phyloP scores from a whole-genome alignment of 768 basidiomycete genomes.

The Dictyophora rubrovolvata region DNA sequence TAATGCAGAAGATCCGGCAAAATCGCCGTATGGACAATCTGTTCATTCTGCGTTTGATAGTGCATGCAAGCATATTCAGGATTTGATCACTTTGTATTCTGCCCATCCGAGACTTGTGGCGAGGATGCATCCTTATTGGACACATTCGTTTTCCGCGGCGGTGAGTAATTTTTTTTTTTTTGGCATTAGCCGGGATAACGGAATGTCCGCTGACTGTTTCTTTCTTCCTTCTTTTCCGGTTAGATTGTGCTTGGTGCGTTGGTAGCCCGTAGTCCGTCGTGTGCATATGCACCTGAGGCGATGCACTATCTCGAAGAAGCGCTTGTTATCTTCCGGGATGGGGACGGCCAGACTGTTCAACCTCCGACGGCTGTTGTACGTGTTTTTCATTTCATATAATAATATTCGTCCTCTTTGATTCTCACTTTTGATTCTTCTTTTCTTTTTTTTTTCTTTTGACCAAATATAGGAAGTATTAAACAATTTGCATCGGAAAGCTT shows the following conservation, averaged over 20 bases:
- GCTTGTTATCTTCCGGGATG: neutral
- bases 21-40: conserved; percentile 60
- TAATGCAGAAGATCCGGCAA: conserved; percentile 61
- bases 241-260: conserved; percentile 6
- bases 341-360: neutral
- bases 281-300: neutral
- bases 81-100: neutral
- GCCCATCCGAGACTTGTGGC: conserved; percentile 2
- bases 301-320: conserved; percentile 1
- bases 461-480: conserved; percentile 1
- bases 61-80: conserved; percentile 29
- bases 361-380: conserved; percentile 2
- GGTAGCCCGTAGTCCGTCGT: conserved; percentile 5
- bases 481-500: conserved; percentile 5
- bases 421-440: neutral
- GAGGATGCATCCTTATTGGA: conserved; percentile 9
- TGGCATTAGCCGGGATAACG: neutral
- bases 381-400: neutral
- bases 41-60: conserved; percentile 70
- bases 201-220: no score
- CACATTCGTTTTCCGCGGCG: conserved; percentile 8
- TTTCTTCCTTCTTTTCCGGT: no score
- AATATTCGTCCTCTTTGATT: neutral
- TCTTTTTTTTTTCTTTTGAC: neutral
- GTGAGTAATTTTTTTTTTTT: neutral